Conservation (phyloP, 352 stramenopile genomes). For the Phytophthora ramorum region DNA sequence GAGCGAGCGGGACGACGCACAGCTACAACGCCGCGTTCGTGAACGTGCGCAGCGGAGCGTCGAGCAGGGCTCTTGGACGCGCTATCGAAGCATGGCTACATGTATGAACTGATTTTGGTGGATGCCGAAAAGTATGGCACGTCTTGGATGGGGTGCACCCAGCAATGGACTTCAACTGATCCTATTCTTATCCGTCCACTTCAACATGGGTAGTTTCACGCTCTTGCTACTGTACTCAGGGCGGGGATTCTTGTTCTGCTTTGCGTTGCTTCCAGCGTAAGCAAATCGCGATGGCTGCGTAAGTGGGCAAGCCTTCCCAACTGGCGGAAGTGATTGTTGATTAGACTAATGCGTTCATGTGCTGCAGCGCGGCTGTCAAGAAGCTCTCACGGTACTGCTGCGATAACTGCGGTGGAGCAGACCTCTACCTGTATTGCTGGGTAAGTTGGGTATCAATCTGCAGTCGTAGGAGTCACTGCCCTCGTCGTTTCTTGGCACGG, state of each 20-base stretch:
- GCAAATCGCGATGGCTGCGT: constrained; percentile 30
- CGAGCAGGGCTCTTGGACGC: too few species aligned
- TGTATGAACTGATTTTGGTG: neutral
- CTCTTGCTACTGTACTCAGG: neutral
- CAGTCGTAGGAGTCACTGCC: neutral
- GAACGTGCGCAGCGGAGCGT: too few species aligned
- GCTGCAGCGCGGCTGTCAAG: constrained; percentile 45
- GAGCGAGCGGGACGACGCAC: too few species aligned
- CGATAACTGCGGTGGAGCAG: constrained; percentile 58
- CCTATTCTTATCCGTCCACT: constrained; percentile 26
- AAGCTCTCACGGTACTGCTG: constrained; percentile 72
- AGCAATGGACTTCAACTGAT: constrained; percentile 16
- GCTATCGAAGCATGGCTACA: too few species aligned
- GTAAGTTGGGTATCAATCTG: constrained; percentile 17
- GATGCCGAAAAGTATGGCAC: neutral
- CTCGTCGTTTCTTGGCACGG: neutral
- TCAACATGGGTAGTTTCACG: constrained; percentile 20
- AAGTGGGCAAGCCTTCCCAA: constrained; percentile 1
- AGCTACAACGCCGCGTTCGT: too few species aligned
- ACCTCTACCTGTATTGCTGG: constrained; percentile 78
- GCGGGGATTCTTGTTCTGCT: constrained; percentile 1
- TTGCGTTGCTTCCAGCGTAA: neutral
- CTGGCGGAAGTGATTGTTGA: constrained; percentile 3
- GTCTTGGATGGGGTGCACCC: constrained; percentile 11
- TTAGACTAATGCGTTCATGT: constrained; percentile 7